Conservation (phyloP, 2,329 filamentous ascomycete species). For the Monosporascus sp. region DNA sequence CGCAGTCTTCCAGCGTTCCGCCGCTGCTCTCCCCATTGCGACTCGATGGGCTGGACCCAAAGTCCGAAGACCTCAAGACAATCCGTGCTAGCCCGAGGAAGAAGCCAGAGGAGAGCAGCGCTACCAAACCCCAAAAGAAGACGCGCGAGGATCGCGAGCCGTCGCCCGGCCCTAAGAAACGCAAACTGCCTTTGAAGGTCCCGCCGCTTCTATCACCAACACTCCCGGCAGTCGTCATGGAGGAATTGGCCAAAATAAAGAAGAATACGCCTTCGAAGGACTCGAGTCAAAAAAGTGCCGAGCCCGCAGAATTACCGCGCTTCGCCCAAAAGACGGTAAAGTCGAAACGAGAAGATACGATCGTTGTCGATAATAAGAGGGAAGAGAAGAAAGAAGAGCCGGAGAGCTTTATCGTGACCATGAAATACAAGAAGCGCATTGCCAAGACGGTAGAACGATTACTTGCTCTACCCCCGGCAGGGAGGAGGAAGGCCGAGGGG, state of each 20-base stretch:
- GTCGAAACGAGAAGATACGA: constrained; percentile 27
- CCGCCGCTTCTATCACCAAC: constrained; percentile 53
- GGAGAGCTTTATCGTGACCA: constrained; percentile 34
- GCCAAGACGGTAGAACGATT: constrained; percentile 41
- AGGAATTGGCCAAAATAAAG: constrained; percentile 35
- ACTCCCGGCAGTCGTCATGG: constrained; percentile 47
- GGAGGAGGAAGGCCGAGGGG: constrained; percentile 31
- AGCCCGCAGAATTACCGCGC: constrained; percentile 27
- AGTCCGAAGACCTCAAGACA: constrained; percentile 23
- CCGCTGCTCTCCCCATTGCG: constrained; percentile 49
- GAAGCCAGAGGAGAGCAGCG: constrained; percentile 25
- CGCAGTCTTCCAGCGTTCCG: constrained; percentile 38
- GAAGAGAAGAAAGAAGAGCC: constrained; percentile 29
- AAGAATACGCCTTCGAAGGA: constrained; percentile 24
- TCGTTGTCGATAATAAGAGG: constrained; percentile 25
- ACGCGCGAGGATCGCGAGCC: constrained; percentile 23
- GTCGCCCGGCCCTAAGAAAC: constrained; percentile 31
- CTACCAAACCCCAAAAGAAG: constrained; percentile 22
- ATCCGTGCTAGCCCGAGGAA: constrained; percentile 27
- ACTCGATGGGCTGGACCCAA: constrained; percentile 36
- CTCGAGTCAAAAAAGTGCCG: constrained; percentile 17
- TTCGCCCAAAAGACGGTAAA: constrained; percentile 31
- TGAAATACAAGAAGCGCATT: constrained; percentile 45
- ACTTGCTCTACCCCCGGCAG: constrained; percentile 36
- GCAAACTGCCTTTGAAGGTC: constrained; percentile 32